Base-by-base conservation (phyloP, 805 yeast genomes). In the Yamadazyma ubonensis region DNA sequence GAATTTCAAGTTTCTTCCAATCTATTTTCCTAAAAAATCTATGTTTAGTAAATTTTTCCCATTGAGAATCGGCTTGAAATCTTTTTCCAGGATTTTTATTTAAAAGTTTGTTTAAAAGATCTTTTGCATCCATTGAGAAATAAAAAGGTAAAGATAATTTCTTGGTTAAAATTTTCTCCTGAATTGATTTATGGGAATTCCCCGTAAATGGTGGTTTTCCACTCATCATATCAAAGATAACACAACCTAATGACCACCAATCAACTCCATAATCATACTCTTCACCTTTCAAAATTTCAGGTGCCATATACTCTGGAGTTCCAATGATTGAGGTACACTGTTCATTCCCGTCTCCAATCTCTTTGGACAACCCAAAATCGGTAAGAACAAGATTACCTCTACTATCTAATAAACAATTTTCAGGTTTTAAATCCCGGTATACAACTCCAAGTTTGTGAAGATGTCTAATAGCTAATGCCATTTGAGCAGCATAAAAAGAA, bases 191-290 rank as follows among this genome's bases (percentile, higher is more conserved):
- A 43, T 65, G 64, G 29, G 63, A 58, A 39, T 59, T 65, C 3
- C 73, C 75, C 2, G 73, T 67, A 42, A 67, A 70, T 10, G 75
- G 75, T 2, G 75, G 73, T 15, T 67, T 59, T 0, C 75, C 75
- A 8, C 71, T 66, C 51, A 70, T 55, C 56, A 70, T 54, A 48
- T 70, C 75, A 49, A 46, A 70, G 1, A 68, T 59, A 10, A 70
- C 73, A 40, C 73, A 67, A 2, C 75, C 75, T 38, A 70, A 52
- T 28, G 71, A 67, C 75, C 75, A 70, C 75, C 75, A 70, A 49
- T 70, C 75, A 3, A 69, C 75, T 1, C 62, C 53, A 46, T 63
- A 70, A 36, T 60, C 70, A 42, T 70, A 69, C 4, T 56, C 51
- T 16, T 68, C 69, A 4, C 73, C 73, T 38, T 58, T 58, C 28